Evolutionary conservation across 805 yeast genomes (phyloP), one percentile per base, ranked within the genome.

Genomic region (Tetrapisispora phaffii): DNA sequence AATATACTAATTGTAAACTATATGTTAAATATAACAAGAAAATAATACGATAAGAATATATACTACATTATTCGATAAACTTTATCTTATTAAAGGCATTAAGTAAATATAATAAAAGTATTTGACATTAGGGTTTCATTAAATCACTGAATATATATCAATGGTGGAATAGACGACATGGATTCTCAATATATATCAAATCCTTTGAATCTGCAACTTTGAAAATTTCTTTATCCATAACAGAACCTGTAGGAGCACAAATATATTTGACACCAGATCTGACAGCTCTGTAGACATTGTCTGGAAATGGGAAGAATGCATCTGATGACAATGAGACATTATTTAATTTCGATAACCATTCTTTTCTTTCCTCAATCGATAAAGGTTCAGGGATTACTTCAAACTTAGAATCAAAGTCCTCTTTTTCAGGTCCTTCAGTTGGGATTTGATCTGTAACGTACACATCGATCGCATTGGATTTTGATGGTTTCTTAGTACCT

Each of bases 291-390:
- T 89, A 88, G 57, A 93, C 96, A 64, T 93, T 93, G 69, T 93
- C 98, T 53, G 97, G 93, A 90, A 93, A 93, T 70, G 98, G 98
- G 95, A 93, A 93, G 80, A 93, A 93, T 26, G 98, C 98, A 66
- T 93, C 98, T 4, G 97, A 88, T 16, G 96, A 83, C 57, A 89
- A 74, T 13, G 97, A 88, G 45, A 93, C 98, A 57, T 85, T 80
- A 48, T 72, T 77, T 66, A 88, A 76, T 71, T 88, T 79, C 50
- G 70, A 58, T 54, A 84, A 69, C 97, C 97, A 93, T 59, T 85
- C 95, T 52, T 72, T 71, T 69, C 90, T 86, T 74, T 93, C 98
- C 52, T 73, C 79, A 22, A 68, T 69, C 42, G 95, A 80, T 56
- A 93, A 74, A 44, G 96, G 96, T 56, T 69, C 75, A 55, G 98